These are phyloP conservation scores for Phragmites australis DNA, from an alignment of 176 grass and related monocot species.

Conservation along the genomic window DNA sequence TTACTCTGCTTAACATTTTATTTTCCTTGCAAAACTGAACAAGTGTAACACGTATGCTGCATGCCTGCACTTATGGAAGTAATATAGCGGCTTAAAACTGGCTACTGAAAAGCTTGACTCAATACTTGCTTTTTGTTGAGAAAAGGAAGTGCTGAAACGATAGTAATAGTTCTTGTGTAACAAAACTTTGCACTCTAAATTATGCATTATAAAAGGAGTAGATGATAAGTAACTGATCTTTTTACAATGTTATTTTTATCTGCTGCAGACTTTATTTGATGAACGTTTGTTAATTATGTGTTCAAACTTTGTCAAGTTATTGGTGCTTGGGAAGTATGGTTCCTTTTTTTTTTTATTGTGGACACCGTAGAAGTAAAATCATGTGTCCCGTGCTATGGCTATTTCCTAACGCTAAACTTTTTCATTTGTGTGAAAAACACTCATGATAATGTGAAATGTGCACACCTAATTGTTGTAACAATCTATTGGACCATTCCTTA, in stretches of 20 bases:
- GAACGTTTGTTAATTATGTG: neutral
- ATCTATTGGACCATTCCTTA: constrained; percentile 5
- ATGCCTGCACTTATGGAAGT: neutral
- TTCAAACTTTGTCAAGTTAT: neutral
- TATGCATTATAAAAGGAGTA: neutral
- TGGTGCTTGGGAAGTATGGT: neutral
- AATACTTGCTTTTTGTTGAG: neutral
- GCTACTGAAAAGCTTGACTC: neutral
- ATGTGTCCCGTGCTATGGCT: neutral
- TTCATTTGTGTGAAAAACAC: neutral
- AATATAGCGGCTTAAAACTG: neutral
- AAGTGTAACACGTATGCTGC: neutral
- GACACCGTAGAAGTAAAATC: neutral
- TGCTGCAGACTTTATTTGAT: neutral
- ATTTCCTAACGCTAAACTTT: neutral
- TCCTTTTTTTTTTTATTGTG: neutral
- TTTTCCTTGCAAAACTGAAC: neutral
- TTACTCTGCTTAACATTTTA: constrained; percentile 6
- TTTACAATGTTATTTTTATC: neutral
- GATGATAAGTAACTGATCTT: neutral
- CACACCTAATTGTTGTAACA: neutral
- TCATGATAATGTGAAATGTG: neutral
- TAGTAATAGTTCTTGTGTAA: neutral
- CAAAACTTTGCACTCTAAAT: neutral
- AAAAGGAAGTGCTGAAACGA: neutral